Base-by-base conservation (phyloP, 169 alveolate species). In the Theileria orientalis region DNA sequence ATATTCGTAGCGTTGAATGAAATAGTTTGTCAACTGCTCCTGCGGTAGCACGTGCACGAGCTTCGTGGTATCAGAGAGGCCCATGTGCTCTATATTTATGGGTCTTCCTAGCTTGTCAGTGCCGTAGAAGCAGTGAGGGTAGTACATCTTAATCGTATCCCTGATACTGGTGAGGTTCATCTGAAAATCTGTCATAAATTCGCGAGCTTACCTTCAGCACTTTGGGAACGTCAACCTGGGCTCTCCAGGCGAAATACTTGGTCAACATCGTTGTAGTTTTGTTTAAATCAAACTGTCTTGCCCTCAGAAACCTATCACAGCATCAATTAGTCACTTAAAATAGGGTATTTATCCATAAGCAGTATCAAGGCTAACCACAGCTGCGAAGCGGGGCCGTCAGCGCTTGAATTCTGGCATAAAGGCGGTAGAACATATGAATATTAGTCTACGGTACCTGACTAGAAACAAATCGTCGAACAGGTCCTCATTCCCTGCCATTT, bases 71-170 rank as follows among this genome's bases (percentile, higher is more conserved):
- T 83, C 83, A 41, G 91, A 83, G 41, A 67, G 84, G 9, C 93
- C 93, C 83, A 87, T 87, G 35, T 92, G 77, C 62, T 87, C 93
- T 19, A 87, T 85, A 47, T 87, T 83, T 16, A 87, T 86, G n/a
- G 93, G 93, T 27, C 93, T 74, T 16, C 88, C 88, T 27, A 85
- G 47, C 19, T 62, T 82, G 69, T 87, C 93, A 30, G 76, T 68
- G 2, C 93, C 93, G 54, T 87, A 90, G 74, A 76, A 87, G 0
- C 84, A 92, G 78, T 87, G 90, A 16, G 89, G 91, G 54, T 73
- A 80, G 60, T 52, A 67, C 73, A 62, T 52, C n/a, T 68, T 16
- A n/a, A 87, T 74, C 9, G 57, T 37, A 61, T 78, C 86, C 27
- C 86, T 49, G 30, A 78, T 61, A 61, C 41, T 56, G 23, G 70